A percentile compares a stretch with the other conserved stretches of the same genome.
Conservation (phyloP, 352 stramenopile genomes). For the Phytophthora sansomeana region DNA sequence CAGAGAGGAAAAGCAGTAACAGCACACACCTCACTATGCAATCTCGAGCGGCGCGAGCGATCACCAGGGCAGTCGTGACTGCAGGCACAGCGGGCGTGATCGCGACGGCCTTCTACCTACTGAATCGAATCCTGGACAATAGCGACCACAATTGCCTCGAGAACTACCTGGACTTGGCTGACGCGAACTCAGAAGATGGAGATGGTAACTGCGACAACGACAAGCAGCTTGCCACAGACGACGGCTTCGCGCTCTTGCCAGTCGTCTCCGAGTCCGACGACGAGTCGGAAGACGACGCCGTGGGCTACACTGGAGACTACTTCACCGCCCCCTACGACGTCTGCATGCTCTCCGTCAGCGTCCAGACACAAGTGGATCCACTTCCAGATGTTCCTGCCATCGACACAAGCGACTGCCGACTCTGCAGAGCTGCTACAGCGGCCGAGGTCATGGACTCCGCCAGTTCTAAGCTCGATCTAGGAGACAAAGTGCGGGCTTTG, state of each 20-base stretch:
- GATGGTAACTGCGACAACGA: constrained; percentile 4
- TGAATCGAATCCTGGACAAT: constrained; percentile 30
- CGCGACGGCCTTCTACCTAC: constrained; percentile 27
- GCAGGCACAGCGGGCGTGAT: constrained; percentile 35
- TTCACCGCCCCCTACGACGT: constrained; percentile 37
- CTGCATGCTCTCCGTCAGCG: constrained; percentile 36
- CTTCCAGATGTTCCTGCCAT: constrained; percentile 17
- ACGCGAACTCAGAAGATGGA: not conserved
- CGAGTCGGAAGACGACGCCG: constrained; percentile 19
- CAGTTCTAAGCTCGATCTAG: constrained; percentile 1
- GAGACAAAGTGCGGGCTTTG: constrained; percentile 7
- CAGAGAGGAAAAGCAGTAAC: constrained; percentile 27
- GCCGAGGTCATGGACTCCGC: constrained; percentile 1
- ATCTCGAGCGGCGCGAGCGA: constrained; percentile 25
- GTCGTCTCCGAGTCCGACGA: constrained; percentile 36
- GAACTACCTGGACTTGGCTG: not conserved
- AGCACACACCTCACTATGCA: constrained; percentile 29
- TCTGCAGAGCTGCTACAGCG: constrained; percentile 30
- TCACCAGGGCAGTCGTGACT: constrained; percentile 26
- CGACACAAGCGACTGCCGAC: constrained; percentile 23
- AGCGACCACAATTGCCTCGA: constrained; percentile 14
- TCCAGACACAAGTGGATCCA: constrained; percentile 33
- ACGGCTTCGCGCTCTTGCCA: constrained; percentile 28
- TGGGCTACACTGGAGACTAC: constrained; percentile 35
- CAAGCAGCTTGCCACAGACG: constrained; percentile 2